Evolutionary conservation across 2,329 filamentous ascomycete species (phyloP).

Genomic region (Ophiostoma novo-ulmi): DNA sequence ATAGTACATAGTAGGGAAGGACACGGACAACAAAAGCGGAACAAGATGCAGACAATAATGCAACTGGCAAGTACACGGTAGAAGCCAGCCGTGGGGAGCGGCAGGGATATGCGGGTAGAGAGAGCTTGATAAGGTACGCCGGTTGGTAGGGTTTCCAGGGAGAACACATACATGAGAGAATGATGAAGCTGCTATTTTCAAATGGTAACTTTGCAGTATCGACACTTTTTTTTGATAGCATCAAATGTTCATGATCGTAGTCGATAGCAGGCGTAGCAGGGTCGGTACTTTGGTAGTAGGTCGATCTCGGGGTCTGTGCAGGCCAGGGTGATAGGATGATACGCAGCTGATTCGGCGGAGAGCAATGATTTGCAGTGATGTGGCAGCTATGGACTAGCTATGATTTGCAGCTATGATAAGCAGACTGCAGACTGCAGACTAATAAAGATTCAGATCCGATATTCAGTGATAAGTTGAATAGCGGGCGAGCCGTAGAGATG

Average conservation of each 20-base stretch:
- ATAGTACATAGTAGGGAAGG: background rate
- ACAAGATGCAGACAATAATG: background rate
- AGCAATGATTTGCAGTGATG: slow-evolving; percentile 1
- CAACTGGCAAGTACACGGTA: background rate
- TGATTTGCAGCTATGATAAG: background rate
- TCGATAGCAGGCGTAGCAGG: no score
- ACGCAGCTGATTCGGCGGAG: background rate
- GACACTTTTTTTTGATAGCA: background rate
- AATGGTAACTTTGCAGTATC: background rate
- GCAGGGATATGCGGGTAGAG: background rate
- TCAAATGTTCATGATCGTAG: background rate
- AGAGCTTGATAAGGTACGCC: background rate
- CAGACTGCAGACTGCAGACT: background rate
- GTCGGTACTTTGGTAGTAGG: background rate
- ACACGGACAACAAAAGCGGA: background rate
- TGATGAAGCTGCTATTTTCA: background rate
- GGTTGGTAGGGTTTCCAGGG: background rate
- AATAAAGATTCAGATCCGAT: no score
- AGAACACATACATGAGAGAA: background rate
- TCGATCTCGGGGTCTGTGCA: slow-evolving; percentile 11
- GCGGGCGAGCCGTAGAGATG: background rate
- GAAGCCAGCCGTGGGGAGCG: background rate
- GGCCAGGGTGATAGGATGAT: slow-evolving; percentile 1
- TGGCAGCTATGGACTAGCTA: slow-evolving; percentile 3
- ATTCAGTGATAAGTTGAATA: background rate